phyloP scores from a whole-genome alignment of 2,329 filamentous ascomycete genomes.

The Berkeleyomyces rouxiae region DNA sequence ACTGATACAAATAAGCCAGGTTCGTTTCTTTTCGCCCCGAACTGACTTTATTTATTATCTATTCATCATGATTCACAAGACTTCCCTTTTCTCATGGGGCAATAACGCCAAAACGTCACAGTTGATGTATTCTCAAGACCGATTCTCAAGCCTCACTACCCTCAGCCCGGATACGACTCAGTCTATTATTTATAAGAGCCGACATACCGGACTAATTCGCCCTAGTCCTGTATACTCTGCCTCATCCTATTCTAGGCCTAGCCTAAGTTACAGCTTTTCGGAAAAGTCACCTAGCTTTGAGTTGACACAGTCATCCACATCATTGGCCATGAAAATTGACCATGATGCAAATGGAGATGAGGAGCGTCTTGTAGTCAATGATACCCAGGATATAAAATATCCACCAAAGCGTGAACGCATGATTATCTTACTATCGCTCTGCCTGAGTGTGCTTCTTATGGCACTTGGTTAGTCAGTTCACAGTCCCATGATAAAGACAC shows the following conservation, averaged over 20 bases:
- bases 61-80: not conserved
- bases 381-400: not conserved
- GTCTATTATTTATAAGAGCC: not conserved
- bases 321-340: not conserved
- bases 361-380: not conserved
- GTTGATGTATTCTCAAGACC: too few relatives aligned
- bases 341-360: not conserved
- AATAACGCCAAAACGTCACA: not conserved
- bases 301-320: not conserved
- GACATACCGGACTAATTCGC: not conserved
- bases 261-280: not conserved
- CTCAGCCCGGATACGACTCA: not conserved
- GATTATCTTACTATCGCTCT: conserved; percentile 19
- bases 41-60: not conserved
- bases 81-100: not conserved
- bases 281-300: not conserved
- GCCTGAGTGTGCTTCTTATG: conserved; percentile 25
- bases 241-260: not conserved
- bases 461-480: conserved; percentile 21
- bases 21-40: not conserved
- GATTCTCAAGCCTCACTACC: not conserved
- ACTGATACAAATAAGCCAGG: not conserved
- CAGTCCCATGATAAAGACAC: not conserved
- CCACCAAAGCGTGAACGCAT: not conserved
- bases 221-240: not conserved